Conservation (phyloP, 768 basidiomycete species). For the Auricularia sp. region DNA sequence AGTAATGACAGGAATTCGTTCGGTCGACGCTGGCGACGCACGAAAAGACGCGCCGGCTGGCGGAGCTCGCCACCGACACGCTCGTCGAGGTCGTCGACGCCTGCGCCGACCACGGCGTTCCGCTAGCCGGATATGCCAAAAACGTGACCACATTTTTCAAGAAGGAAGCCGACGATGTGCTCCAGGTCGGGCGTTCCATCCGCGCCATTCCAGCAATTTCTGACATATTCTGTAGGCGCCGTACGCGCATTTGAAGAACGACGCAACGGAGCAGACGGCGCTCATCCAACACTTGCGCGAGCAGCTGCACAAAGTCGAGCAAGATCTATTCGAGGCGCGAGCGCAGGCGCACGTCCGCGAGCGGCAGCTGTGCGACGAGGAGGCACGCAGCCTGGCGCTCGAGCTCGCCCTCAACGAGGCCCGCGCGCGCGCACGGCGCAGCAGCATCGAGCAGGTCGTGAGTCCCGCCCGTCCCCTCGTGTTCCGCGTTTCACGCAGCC, state of each 20-base stretch:
- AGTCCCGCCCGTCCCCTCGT: too few relatives aligned
- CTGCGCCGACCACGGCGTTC: background rate
- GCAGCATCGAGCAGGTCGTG: too few relatives aligned
- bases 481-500: too few relatives aligned
- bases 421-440: too few relatives aligned
- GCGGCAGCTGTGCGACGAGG: background rate
- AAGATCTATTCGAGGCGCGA: background rate
- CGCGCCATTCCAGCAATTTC: background rate
- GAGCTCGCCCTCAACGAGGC: too few relatives aligned
- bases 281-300: background rate
- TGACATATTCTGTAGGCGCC: background rate
- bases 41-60: background rate
- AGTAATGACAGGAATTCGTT: background rate
- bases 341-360: background rate
- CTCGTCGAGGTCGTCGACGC: background rate
- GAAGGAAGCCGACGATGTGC: background rate
- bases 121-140: background rate
- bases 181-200: background rate
- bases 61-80: background rate
- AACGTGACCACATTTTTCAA: background rate
- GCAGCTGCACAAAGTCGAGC: background rate
- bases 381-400: background rate
- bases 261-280: background rate
- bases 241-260: background rate
- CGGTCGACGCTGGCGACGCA: background rate